phyloP scores from a whole-genome alignment of 371 early-diverging fungal genomes.

The Coemansia sp. region DNA sequence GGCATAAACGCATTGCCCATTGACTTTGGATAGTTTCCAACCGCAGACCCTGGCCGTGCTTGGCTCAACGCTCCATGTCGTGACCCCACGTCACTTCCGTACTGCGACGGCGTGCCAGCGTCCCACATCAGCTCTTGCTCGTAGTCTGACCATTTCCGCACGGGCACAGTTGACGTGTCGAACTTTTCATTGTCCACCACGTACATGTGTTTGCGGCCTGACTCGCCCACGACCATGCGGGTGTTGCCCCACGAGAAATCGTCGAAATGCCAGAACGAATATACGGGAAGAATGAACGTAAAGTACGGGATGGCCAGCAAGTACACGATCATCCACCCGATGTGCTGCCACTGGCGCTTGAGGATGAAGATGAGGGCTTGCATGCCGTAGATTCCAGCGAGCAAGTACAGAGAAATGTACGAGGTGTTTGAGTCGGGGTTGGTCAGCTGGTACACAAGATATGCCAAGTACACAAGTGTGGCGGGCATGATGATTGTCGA shows the following conservation, averaged over 20 bases:
- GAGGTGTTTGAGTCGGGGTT: slow-evolving; percentile 81
- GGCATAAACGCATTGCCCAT: slow-evolving; percentile 40
- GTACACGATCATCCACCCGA: slow-evolving; percentile 95
- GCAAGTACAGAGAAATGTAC: slow-evolving; percentile 71
- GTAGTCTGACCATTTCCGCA: slow-evolving; percentile 88
- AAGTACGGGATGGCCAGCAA: slow-evolving; percentile 79
- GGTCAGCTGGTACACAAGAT: slow-evolving; percentile 77
- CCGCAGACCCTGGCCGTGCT: slow-evolving; percentile 51
- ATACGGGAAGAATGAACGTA: slow-evolving; percentile 74
- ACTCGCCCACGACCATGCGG: slow-evolving; percentile 79
- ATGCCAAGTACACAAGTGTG: slow-evolving; percentile 77
- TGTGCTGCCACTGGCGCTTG: slow-evolving; percentile 86
- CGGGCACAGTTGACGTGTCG: slow-evolving; percentile 82
- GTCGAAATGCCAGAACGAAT: slow-evolving; percentile 95
- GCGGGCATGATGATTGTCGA: slow-evolving; percentile 93
- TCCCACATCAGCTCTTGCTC: slow-evolving; percentile 77
- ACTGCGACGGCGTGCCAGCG: slow-evolving; percentile 56
- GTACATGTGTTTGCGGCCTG: slow-evolving; percentile 59
- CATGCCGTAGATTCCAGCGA: slow-evolving; percentile 74
- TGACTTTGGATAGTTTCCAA: slow-evolving; percentile 51
- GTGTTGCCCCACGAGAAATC: slow-evolving; percentile 98
- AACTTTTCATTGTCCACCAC: slow-evolving; percentile 68
- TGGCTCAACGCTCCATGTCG: slow-evolving; percentile 34
- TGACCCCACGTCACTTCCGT: slow-evolving; percentile 46
- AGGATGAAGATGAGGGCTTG: slow-evolving; percentile 83